Conservation (phyloP, 805 yeast species). For the Wickerhamiella australiensis region DNA sequence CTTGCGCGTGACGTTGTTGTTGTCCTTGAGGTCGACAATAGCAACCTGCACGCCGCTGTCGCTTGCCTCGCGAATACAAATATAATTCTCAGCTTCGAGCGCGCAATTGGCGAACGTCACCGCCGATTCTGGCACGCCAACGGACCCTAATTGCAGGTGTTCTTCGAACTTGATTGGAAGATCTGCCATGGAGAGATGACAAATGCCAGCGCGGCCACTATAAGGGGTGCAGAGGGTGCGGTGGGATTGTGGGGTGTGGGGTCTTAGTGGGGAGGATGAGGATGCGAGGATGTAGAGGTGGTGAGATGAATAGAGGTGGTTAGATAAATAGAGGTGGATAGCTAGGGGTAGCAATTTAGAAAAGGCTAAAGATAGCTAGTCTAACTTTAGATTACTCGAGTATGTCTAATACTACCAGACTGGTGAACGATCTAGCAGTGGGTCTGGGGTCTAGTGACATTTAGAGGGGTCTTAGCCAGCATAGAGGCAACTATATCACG, state of each 20-base stretch:
- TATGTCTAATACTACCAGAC: no score
- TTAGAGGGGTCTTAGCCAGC: no score
- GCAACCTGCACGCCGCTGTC: conserved; percentile 66
- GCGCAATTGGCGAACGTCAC: conserved; percentile 91
- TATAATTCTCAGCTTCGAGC: conserved; percentile 81
- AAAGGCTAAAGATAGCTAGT: no score
- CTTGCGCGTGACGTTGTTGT: conserved; percentile 72
- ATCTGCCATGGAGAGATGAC: conserved; percentile 33
- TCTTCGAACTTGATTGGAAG: conserved; percentile 96
- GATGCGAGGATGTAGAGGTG: no score
- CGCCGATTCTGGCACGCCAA: conserved; percentile 75
- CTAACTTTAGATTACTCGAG: no score
- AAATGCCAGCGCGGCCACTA: conserved; percentile 7
- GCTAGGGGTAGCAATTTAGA: no score
- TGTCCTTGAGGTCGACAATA: conserved; percentile 70
- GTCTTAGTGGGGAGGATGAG: background rate
- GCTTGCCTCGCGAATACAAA: conserved; percentile 43
- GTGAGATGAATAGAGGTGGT: no score
- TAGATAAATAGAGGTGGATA: no score
- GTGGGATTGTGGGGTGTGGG: background rate
- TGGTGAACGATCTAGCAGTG: no score
- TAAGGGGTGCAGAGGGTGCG: background rate
- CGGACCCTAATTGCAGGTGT: conserved; percentile 71
- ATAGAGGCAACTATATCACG: no score
- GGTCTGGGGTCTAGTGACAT: no score